phyloP scores from a whole-genome alignment of 2,329 filamentous ascomycete species.

The Diplocarpon rosae region DNA sequence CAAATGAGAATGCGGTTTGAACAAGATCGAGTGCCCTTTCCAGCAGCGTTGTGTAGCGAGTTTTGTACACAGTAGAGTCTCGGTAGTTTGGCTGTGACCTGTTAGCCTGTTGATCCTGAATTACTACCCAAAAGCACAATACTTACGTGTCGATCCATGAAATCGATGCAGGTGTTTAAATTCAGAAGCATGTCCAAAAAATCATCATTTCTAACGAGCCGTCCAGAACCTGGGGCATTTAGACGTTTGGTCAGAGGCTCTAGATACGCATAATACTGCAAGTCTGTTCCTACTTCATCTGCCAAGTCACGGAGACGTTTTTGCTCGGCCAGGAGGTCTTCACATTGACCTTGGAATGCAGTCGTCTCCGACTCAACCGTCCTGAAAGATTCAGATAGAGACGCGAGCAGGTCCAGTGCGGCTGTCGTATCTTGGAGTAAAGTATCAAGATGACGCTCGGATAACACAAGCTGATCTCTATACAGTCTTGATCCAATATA shows the following conservation, averaged over 20 bases:
- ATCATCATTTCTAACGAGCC: constrained; percentile 69
- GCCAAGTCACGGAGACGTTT: constrained; percentile 67
- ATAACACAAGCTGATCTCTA: constrained; percentile 68
- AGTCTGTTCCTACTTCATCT: constrained; percentile 73
- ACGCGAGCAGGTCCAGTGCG: constrained; percentile 65
- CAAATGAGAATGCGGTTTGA: constrained; percentile 12
- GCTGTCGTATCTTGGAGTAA: constrained; percentile 68
- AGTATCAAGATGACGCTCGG: constrained; percentile 69
- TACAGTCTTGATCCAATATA: constrained; percentile 45
- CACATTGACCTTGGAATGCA: constrained; percentile 87
- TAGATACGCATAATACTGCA: constrained; percentile 91
- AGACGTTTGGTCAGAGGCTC: constrained; percentile 82
- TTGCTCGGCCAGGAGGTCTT: constrained; percentile 76
- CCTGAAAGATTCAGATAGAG: constrained; percentile 75
- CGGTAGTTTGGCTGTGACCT: constrained; percentile 61
- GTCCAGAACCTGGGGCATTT: constrained; percentile 83
- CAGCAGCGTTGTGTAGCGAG: constrained; percentile 74
- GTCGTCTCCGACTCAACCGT: constrained; percentile 82
- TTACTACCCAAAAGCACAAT: not conserved
- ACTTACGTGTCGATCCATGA: constrained; percentile 78
- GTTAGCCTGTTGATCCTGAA: constrained; percentile 2
- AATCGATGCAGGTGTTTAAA: constrained; percentile 81
- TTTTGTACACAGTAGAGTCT: constrained; percentile 78
- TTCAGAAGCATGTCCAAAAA: constrained; percentile 84
- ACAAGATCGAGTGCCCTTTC: constrained; percentile 46